phyloP scores from a whole-genome alignment of 805 yeast species.

The Ogataea thermomethanolica region DNA sequence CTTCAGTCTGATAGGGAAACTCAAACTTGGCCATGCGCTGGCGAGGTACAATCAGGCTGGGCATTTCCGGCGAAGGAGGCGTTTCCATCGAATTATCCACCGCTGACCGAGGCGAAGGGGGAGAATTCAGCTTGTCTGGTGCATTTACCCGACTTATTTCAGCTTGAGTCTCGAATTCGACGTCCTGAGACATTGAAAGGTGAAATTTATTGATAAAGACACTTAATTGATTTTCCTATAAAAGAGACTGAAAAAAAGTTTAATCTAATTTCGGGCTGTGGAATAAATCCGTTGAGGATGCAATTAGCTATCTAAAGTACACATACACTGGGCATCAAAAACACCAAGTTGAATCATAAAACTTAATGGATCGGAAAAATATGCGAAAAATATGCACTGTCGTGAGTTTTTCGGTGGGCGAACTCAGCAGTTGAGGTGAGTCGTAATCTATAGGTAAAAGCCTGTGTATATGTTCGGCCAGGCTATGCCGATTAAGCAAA shows the following conservation, averaged over 20 bases:
- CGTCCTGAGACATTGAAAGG: constrained; percentile 13
- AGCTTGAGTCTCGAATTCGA: constrained; percentile 6
- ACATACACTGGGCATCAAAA: constrained; percentile 7
- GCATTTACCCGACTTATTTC: no score
- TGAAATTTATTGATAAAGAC: constrained; percentile 3
- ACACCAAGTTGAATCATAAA: constrained; percentile 8
- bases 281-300: constrained; percentile 28
- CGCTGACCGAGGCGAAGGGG: constrained; percentile 1
- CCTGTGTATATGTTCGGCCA: constrained; percentile 11
- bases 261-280: constrained; percentile 3
- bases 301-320: constrained; percentile 10
- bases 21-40: constrained; percentile 15
- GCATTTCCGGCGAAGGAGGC: constrained; percentile 12
- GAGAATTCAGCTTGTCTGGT: neutral
- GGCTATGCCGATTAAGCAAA: constrained; percentile 1
- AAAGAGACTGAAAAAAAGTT: neutral
- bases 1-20: constrained; percentile 3
- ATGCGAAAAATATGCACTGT: constrained; percentile 5
- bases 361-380: constrained; percentile 2
- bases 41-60: constrained; percentile 5
- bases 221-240: constrained; percentile 4
- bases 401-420: constrained; percentile 4
- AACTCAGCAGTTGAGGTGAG: constrained; percentile 13
- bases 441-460: constrained; percentile 7
- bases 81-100: constrained; percentile 6